Evolutionary conservation across 805 yeast genomes (phyloP), one percentile per base, ranked within the genome.

Genomic region (Candida broadrunensis): DNA sequence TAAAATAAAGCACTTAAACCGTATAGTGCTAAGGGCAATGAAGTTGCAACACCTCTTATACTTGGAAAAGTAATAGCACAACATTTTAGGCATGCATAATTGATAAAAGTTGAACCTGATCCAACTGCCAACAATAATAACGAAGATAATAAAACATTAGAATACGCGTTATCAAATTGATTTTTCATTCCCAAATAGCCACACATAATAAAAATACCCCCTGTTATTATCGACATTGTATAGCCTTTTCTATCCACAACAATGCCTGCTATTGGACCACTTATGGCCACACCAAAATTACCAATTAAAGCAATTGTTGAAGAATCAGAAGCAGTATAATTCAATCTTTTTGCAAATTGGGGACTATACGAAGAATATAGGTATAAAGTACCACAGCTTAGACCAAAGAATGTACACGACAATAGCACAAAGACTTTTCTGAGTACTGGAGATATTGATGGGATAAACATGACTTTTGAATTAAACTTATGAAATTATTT

Each of bases 311-410:
- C 90, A 3, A 85, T 72, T 21, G 72, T 55, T 4, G 89, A 79
- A 4, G 85, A 70, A 39, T 82, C 75, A 0, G 86, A 71, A 2
- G 86, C 88, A 1, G 78, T 56, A 49, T 86, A 78, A 16, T 63
- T 62, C 39, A 86, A 70, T 38, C 70, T 69, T 21, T 59, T 60
- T 1, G 89, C 86, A 40, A 85, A 69, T 56, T 86, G 93, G 0
- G 95, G 91, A 29, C 88, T 83, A 57, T 80, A 86, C 1, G 88
- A 86, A 7, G 87, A 80, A 61, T 81, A 86, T 35, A 85, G 65
- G 60, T 86, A 86, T 51, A 84, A 65, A 1, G 93, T 86, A 1
- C 95, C 95, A 50, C 87, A 79, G 14, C 75, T 75, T 36, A 82
- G 58, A 11, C 84, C 85, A 48, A 67, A 39, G 55, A 60, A 61